Percentiles rank a stretch among this genome's conserved stretches.
Conservation (phyloP, 331 rosid species). For the Spiraea crenata region DNA sequence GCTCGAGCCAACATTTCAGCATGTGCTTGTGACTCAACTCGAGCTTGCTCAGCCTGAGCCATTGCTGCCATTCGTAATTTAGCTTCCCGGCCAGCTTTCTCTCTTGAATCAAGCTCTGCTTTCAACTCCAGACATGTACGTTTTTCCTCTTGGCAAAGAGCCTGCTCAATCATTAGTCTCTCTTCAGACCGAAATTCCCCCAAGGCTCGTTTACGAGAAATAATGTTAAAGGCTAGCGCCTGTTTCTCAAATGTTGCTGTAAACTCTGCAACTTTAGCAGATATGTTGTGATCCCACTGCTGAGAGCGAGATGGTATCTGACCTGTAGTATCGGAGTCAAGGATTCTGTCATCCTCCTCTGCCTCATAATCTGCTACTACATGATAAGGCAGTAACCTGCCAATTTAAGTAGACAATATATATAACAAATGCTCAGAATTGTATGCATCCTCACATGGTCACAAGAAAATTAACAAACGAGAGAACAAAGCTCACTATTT, state of each 20-base stretch:
- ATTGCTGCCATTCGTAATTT: conserved; percentile 77
- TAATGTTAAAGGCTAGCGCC: conserved; percentile 88
- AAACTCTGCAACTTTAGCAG: conserved; percentile 88
- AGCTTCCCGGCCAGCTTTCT: conserved; percentile 87
- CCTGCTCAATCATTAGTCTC: conserved; percentile 94
- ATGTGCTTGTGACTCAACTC: conserved; percentile 71
- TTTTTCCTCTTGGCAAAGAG: conserved; percentile 89
- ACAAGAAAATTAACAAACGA: neutral
- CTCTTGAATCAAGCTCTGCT: conserved; percentile 80
- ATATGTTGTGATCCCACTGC: conserved; percentile 95
- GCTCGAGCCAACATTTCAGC: conserved; percentile 82
- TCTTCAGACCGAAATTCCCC: conserved; percentile 98
- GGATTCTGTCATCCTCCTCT: conserved; percentile 97
- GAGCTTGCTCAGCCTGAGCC: conserved; percentile 80
- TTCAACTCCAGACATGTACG: conserved; percentile 63
- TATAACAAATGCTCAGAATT: neutral
- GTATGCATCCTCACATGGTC: neutral
- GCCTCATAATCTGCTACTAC: conserved; percentile 99
- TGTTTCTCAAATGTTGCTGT: conserved; percentile 96
- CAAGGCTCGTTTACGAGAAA: conserved; percentile 65
- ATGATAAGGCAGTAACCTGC: conserved; percentile 89
- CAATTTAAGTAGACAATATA: neutral
- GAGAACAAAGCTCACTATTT: neutral
- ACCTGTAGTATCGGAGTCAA: conserved; percentile 94
- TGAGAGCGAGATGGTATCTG: conserved; percentile 87